These are phyloP conservation scores for Hypoxylon intermedium DNA, from an alignment of 495 filamentous ascomycete species.

Conservation along the genomic window DNA sequence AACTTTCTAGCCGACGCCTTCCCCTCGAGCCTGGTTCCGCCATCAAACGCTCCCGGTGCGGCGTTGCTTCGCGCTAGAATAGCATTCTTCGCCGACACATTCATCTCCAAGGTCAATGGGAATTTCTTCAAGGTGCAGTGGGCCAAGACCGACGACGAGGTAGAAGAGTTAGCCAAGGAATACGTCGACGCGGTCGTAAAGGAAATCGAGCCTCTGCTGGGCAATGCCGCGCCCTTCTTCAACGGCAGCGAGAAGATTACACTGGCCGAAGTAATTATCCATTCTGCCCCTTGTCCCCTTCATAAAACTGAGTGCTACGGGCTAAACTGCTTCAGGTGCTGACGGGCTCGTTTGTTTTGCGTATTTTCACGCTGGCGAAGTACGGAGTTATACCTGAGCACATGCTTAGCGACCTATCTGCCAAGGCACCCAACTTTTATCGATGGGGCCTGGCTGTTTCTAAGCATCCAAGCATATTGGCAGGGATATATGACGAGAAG, in stretches of 20 bases:
- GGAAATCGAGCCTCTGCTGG: slow-evolving; percentile 77
- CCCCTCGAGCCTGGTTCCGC: slow-evolving; percentile 60
- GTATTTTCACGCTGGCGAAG: slow-evolving; percentile 60
- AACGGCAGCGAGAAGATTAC: slow-evolving; percentile 78
- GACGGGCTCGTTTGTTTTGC: slow-evolving; percentile 71
- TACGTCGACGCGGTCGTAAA: slow-evolving; percentile 65
- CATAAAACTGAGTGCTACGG: neutral
- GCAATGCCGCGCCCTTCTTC: slow-evolving; percentile 76
- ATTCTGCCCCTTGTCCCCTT: neutral
- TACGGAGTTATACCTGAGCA: slow-evolving; percentile 59
- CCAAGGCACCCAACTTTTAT: slow-evolving; percentile 67
- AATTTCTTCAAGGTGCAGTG: slow-evolving; percentile 53
- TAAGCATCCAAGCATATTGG: slow-evolving; percentile 69
- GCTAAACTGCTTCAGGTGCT: slow-evolving; percentile 55
- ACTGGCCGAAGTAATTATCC: slow-evolving; percentile 71
- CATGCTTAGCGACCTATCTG: slow-evolving; percentile 55
- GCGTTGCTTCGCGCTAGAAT: slow-evolving; percentile 68
- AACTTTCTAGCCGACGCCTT: slow-evolving; percentile 71
- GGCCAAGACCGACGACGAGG: slow-evolving; percentile 52
- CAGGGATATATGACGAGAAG: slow-evolving; percentile 67
- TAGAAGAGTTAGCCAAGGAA: slow-evolving; percentile 45
- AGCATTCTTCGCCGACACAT: slow-evolving; percentile 80
- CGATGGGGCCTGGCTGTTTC: slow-evolving; percentile 71
- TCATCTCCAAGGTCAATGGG: slow-evolving; percentile 64
- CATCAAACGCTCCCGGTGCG: slow-evolving; percentile 49